Base-by-base conservation (phyloP, 768 basidiomycete genomes). In the Coprinopsis strossmayeri region DNA sequence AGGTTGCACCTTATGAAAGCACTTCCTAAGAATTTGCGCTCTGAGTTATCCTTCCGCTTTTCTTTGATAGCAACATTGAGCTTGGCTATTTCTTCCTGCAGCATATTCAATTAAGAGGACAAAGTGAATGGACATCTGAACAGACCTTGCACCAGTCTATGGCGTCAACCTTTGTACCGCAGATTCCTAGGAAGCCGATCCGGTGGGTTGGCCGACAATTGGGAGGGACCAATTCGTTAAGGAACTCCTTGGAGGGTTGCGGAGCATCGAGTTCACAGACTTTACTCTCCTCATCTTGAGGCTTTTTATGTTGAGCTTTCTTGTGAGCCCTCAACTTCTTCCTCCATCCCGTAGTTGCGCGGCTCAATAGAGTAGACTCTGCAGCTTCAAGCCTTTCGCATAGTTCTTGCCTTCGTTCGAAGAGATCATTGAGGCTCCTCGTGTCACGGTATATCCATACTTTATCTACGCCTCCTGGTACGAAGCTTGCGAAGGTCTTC, bases 1-100 rank as follows among this genome's bases (percentile, higher is more conserved):
- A 82, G 69, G 59, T 86, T 81, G 64, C 83, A 83, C 34, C 75
- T 73, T 48, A 87, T 77, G 64, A 88, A 86, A 0, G 70, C 77
- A 50, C 73, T 72, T 4, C 78, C 78, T 27, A 78, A 53, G 40
- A 76, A 76, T 55, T 74, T 76, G 1, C 69, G 70, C 49, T 72
- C 62, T 5, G 60, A 52, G 15, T 72, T 58, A 9, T 69, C 52
- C 38, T 63, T 58, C 17, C 77, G 59, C 25, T 58, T 60, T 7
- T 69, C 64, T 5, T 72, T 63, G 43, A 87, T 73, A 17, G 59
- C 61, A 1, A 47, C 53, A 30, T 76, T 77, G 20, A 76, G 63
- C 25, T 66, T 59, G 0, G 69, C 64, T 37, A 87, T 79, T 59
- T 84, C 78, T 24, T 72, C 69, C 66, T 79, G 52, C n/a, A n/a